Conservation (phyloP, 208 protist genomes). For the Leishmania turanica region DNA sequence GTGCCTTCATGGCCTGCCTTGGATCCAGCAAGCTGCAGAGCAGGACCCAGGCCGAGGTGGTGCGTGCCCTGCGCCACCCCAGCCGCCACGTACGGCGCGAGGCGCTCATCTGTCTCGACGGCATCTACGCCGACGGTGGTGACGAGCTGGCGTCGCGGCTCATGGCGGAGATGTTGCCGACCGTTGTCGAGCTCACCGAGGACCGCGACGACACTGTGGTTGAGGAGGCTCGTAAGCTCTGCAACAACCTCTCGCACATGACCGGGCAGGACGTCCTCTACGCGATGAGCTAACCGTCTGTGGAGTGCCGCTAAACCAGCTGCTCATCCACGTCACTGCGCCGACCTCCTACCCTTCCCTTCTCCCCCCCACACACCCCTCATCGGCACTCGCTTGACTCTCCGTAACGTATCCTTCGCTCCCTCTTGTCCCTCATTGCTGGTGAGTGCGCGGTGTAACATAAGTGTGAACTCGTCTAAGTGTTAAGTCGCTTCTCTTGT, state of each 20-base stretch:
- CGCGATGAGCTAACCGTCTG: conserved; percentile 63
- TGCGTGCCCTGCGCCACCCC: conserved; percentile 76
- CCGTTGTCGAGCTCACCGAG: conserved; percentile 91
- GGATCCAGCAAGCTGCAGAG: conserved; percentile 79
- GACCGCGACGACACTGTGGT: conserved; percentile 82
- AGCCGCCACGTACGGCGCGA: conserved; percentile 68
- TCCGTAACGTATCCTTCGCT: not conserved
- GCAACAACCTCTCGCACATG: conserved; percentile 86
- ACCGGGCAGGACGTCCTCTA: conserved; percentile 91
- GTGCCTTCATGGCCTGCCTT: conserved; percentile 78
- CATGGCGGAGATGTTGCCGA: conserved; percentile 89
- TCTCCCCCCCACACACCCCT: not conserved
- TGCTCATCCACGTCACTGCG: not conserved
- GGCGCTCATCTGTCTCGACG: conserved; percentile 71
- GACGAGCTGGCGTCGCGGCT: conserved; percentile 86
- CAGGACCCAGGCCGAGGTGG: conserved; percentile 83
- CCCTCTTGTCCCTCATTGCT: not conserved
- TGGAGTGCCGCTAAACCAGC: not conserved
- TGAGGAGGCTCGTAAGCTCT: conserved; percentile 79
- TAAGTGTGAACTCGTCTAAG: conserved; percentile 10
- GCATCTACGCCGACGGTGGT: conserved; percentile 89
- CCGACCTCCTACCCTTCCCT: not conserved
- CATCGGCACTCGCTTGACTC: not conserved
- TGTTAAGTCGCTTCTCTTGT: not conserved
- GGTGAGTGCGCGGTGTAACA: conserved; percentile 1